Conservation (phyloP, 2,329 filamentous ascomycete genomes). For the Meredithiella fracta region DNA sequence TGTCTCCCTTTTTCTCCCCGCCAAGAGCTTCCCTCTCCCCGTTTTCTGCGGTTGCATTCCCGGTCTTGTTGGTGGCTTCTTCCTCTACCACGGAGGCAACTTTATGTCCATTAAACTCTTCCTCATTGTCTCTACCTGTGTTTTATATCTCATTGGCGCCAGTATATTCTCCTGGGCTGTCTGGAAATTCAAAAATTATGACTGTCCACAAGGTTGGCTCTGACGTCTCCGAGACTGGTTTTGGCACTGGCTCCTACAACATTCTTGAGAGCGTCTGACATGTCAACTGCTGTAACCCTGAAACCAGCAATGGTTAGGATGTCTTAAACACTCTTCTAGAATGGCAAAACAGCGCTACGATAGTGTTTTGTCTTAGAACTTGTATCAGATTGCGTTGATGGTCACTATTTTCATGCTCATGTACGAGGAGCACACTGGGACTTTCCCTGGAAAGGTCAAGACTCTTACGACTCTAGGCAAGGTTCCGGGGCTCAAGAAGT, state of each 20-base stretch:
- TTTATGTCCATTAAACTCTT: conserved; percentile 42
- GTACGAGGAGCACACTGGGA: conserved; percentile 40
- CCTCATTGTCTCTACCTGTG: conserved; percentile 59
- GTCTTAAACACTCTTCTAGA: conserved; percentile 58
- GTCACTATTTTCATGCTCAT: conserved; percentile 41
- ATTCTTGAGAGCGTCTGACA: conserved; percentile 66
- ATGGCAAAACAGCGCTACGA: conserved; percentile 64
- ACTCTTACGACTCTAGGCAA: conserved; percentile 4
- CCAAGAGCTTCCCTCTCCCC: conserved; percentile 52
- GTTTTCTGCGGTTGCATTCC: conserved; percentile 49
- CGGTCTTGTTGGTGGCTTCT: conserved; percentile 44
- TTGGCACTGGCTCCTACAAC: conserved; percentile 60
- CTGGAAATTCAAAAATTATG: conserved; percentile 53
- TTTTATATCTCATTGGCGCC: conserved; percentile 66
- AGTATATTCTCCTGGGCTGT: conserved; percentile 61
- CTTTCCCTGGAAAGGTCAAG: conserved; percentile 23
- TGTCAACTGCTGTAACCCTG: conserved; percentile 54
- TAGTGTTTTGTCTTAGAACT: conserved; percentile 61
- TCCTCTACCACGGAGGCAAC: conserved; percentile 41
- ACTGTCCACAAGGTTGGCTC: conserved; percentile 39
- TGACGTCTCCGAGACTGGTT: conserved; percentile 30
- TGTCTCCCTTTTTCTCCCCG: conserved; percentile 52
- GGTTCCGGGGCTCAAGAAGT: conserved; percentile 11
- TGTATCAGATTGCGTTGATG: conserved; percentile 63
- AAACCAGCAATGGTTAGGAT: conserved; percentile 51